Evolutionary conservation across 345 rosid genomes (phyloP).

Genomic region (Eucalyptus sp.): DNA sequence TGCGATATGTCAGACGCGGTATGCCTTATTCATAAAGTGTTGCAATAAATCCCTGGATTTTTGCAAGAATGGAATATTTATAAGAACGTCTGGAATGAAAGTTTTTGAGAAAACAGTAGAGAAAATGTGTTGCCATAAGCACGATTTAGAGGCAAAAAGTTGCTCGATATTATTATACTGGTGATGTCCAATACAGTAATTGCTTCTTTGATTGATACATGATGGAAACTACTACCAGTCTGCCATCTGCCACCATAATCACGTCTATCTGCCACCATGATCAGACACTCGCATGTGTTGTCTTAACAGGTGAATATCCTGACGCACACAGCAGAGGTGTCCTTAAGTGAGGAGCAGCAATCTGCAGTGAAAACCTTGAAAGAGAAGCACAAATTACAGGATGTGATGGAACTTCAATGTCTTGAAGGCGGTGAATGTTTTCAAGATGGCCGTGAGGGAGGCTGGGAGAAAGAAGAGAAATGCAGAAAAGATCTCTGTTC

Average conservation of each 20-base stretch:
- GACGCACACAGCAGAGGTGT: slow-evolving; percentile 57
- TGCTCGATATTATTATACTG: not conserved
- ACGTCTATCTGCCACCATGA: not conserved
- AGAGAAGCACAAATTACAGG: slow-evolving; percentile 44
- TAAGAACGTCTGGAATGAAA: not conserved
- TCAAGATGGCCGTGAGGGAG: not conserved
- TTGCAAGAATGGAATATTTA: not conserved
- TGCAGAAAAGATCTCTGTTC: not conserved
- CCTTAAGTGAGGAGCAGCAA: slow-evolving; percentile 34
- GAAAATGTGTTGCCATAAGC: not conserved
- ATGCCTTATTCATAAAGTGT: not conserved
- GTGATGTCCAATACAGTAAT: not conserved
- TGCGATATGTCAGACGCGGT: slow-evolving; percentile 97
- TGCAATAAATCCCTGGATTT: not conserved
- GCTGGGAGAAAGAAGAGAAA: not conserved
- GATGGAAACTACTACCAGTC: not conserved
- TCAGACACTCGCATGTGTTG: not conserved
- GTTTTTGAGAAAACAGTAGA: not conserved
- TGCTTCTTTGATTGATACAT: not conserved
- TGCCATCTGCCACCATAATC: not conserved
- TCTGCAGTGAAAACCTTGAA: slow-evolving; percentile 37
- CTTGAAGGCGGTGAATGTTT: not conserved
- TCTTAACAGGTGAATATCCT: slow-evolving; percentile 58
- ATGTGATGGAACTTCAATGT: slow-evolving; percentile 27
- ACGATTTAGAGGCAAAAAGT: not conserved